These are phyloP conservation scores for Pseudonitzschia delicatissima DNA, from an alignment of 108 stramenopile species.

Conservation along the genomic window DNA sequence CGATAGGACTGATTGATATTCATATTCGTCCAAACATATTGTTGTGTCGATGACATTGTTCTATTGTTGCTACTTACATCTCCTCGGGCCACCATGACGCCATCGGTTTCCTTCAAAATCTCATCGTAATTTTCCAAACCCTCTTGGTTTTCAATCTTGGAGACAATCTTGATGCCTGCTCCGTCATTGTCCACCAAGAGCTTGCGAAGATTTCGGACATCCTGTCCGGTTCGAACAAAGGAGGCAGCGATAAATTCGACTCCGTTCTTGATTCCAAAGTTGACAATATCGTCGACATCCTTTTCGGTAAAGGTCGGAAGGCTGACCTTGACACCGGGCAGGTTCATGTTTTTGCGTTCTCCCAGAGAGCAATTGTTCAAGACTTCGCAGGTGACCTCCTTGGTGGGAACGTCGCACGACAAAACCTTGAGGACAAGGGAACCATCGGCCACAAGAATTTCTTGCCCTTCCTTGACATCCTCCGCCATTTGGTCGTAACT, in stretches of 20 bases:
- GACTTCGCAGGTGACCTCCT: conserved; percentile 63
- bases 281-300: conserved; percentile 90
- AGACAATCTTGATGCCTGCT: conserved; percentile 92
- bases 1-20: not conserved
- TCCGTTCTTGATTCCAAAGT: conserved; percentile 83
- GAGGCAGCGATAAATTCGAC: conserved; percentile 98
- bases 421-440: conserved; percentile 79
- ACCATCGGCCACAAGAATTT: conserved; percentile 85
- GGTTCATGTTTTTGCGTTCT: conserved; percentile 91
- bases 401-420: conserved; percentile 43
- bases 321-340: conserved; percentile 84
- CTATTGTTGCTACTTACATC: conserved; percentile 79
- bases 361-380: conserved; percentile 81
- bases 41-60: not conserved
- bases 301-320: conserved; percentile 88
- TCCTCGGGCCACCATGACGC: conserved; percentile 98
- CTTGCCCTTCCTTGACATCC: conserved; percentile 65
- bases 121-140: conserved; percentile 92
- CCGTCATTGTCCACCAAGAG: conserved; percentile 84
- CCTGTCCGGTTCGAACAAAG: conserved; percentile 88
- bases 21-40: not conserved
- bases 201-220: conserved; percentile 85
- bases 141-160: conserved; percentile 98
- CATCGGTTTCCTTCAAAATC: conserved; percentile 88
- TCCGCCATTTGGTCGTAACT: conserved; percentile 67